phyloP scores from a whole-genome alignment of 2,329 filamentous ascomycete species.

The Emergomyces pasteurianus region DNA sequence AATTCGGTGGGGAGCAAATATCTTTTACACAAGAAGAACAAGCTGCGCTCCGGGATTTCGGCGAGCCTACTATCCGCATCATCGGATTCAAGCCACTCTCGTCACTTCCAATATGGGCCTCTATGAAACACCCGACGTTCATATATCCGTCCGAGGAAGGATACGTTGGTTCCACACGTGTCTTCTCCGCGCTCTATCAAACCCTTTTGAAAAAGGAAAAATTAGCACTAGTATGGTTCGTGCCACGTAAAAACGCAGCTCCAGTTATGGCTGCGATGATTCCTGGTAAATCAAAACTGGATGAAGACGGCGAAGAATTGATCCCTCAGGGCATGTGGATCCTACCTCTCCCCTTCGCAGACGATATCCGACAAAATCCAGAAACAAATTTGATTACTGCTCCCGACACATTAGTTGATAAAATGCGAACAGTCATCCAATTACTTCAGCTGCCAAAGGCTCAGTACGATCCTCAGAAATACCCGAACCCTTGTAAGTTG shows the following conservation, averaged over 20 bases:
- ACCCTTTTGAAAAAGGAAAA: slow-evolving; percentile 72
- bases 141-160: slow-evolving; percentile 89
- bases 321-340: slow-evolving; percentile 82
- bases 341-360: slow-evolving; percentile 73
- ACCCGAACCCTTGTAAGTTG: slow-evolving; percentile 61
- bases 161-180: slow-evolving; percentile 79
- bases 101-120: slow-evolving; percentile 69
- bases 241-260: slow-evolving; percentile 66
- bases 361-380: slow-evolving; percentile 70
- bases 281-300: slow-evolving; percentile 55
- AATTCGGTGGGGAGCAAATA: slow-evolving; percentile 84
- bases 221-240: slow-evolving; percentile 79
- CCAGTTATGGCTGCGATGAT: slow-evolving; percentile 72
- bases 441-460: slow-evolving; percentile 81
- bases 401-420: slow-evolving; percentile 61
- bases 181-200: slow-evolving; percentile 82
- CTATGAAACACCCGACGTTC: slow-evolving; percentile 74
- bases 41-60: slow-evolving; percentile 64
- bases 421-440: slow-evolving; percentile 71
- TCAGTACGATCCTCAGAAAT: slow-evolving; percentile 71
- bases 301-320: slow-evolving; percentile 55
- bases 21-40: slow-evolving; percentile 78
- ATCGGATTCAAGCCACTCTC: slow-evolving; percentile 84
- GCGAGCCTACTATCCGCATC: slow-evolving; percentile 69
- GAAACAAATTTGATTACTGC: slow-evolving; percentile 46